These are phyloP conservation scores for Lotmaria passim DNA, from an alignment of 208 protist genomes.

Conservation along the genomic window DNA sequence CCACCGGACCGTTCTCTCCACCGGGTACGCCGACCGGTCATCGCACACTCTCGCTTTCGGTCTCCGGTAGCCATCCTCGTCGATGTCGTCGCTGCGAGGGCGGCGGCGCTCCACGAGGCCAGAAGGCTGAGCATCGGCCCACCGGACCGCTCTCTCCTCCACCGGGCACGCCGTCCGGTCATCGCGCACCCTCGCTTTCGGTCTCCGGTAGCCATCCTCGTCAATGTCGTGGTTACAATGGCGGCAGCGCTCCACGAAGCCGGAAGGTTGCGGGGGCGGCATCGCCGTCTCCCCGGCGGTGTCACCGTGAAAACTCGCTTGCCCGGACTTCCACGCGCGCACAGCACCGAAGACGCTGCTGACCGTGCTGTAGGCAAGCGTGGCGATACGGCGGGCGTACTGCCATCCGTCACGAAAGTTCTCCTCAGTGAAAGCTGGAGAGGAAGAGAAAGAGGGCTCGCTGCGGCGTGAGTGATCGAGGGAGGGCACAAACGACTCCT, in stretches of 20 bases:
- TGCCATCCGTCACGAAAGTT: neutral
- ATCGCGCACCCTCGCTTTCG: neutral
- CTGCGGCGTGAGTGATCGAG: neutral
- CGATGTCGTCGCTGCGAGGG: neutral
- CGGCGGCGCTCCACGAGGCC: slow-evolving; percentile 21
- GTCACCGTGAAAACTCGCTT: neutral
- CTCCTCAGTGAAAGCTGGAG: neutral
- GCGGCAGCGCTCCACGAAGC: slow-evolving; percentile 7
- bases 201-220: neutral
- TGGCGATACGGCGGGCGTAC: slow-evolving; percentile 22
- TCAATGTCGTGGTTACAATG: neutral
- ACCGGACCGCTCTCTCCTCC: no score
- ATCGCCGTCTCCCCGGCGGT: neutral
- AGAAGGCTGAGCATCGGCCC: neutral
- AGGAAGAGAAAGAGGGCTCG: neutral
- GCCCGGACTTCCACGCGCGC: neutral
- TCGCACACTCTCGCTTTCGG: neutral
- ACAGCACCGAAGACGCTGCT: slow-evolving; percentile 26
- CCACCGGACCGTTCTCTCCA: no score
- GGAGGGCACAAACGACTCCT: neutral
- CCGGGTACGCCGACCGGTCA: neutral
- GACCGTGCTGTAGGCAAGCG: slow-evolving; percentile 26
- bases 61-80: neutral
- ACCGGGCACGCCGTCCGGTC: neutral
- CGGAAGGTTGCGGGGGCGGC: neutral